phyloP scores from a whole-genome alignment of 2,329 filamentous ascomycete species.

The Calonectria leucothoes region DNA sequence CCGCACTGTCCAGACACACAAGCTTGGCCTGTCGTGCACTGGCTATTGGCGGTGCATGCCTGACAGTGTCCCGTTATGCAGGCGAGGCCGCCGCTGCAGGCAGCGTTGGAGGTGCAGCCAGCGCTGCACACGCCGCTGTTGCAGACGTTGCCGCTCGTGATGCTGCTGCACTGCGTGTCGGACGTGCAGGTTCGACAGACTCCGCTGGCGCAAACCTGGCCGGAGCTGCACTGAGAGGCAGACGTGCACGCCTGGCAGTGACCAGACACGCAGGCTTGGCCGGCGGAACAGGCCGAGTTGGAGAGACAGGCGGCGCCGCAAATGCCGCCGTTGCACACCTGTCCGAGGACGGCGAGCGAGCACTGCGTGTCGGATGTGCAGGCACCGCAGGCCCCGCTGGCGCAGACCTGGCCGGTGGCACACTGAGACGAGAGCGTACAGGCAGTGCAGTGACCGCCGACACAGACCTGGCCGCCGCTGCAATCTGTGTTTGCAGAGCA shows the following conservation, averaged over 20 bases:
- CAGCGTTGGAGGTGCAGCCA: background rate
- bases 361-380: slow-evolving; percentile 13
- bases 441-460: background rate
- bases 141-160: slow-evolving; percentile 16
- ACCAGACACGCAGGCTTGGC: slow-evolving; percentile 17
- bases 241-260: slow-evolving; percentile 12
- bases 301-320: background rate
- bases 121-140: slow-evolving; percentile 9
- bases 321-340: slow-evolving; percentile 20
- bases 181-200: slow-evolving; percentile 14
- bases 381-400: background rate
- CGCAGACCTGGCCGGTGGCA: slow-evolving; percentile 11
- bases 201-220: slow-evolving; percentile 12
- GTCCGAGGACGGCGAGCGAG: background rate
- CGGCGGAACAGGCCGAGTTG: slow-evolving; percentile 10
- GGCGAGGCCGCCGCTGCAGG: slow-evolving; percentile 10
- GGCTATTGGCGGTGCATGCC: background rate
- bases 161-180: slow-evolving; percentile 15
- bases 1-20: slow-evolving; percentile 14
- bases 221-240: slow-evolving; percentile 13
- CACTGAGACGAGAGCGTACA: slow-evolving; percentile 5
- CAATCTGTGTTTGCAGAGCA: slow-evolving; percentile 13
- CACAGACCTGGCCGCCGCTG: slow-evolving; percentile 20
- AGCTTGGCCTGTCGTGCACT: slow-evolving; percentile 12
- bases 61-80: slow-evolving; percentile 15